Evolutionary conservation across 768 basidiomycete genomes (phyloP).

Genomic region (Amanita polypyramis): DNA sequence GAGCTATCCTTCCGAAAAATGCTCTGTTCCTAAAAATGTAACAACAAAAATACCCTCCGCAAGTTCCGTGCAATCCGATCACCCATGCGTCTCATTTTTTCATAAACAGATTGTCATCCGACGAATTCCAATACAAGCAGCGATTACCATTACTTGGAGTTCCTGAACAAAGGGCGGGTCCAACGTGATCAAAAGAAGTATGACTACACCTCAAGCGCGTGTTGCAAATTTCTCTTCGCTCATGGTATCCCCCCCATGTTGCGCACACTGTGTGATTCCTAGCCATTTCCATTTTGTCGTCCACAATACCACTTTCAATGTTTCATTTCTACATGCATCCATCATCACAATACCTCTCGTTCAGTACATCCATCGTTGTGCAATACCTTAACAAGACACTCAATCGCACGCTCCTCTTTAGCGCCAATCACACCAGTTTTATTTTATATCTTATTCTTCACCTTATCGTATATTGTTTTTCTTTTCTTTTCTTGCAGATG

Average conservation of each 20-base stretch:
- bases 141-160: slow-evolving; percentile 1
- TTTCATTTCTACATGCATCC: slow-evolving; percentile 25
- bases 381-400: slow-evolving; percentile 22
- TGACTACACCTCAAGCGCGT: background rate
- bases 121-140: slow-evolving; percentile 21
- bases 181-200: background rate
- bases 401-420: slow-evolving; percentile 19
- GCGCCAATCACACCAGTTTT: slow-evolving; percentile 38
- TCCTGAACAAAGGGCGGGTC: background rate
- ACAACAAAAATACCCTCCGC: slow-evolving; percentile 52
- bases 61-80: slow-evolving; percentile 54
- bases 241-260: background rate
- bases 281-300: slow-evolving; percentile 11
- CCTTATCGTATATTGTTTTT: slow-evolving; percentile 51
- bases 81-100: slow-evolving; percentile 55
- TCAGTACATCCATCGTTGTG: slow-evolving; percentile 38
- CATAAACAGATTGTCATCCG: slow-evolving; percentile 53
- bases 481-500: slow-evolving; percentile 23
- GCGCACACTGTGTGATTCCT: slow-evolving; percentile 11
- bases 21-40: slow-evolving; percentile 59
- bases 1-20: slow-evolving; percentile 3
- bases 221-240: slow-evolving; percentile 10
- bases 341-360: slow-evolving; percentile 43
- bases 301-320: slow-evolving; percentile 13
- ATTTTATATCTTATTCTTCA: slow-evolving; percentile 81